Evolutionary conservation across 768 basidiomycete genomes (phyloP).

Genomic region (Bullera alba): DNA sequence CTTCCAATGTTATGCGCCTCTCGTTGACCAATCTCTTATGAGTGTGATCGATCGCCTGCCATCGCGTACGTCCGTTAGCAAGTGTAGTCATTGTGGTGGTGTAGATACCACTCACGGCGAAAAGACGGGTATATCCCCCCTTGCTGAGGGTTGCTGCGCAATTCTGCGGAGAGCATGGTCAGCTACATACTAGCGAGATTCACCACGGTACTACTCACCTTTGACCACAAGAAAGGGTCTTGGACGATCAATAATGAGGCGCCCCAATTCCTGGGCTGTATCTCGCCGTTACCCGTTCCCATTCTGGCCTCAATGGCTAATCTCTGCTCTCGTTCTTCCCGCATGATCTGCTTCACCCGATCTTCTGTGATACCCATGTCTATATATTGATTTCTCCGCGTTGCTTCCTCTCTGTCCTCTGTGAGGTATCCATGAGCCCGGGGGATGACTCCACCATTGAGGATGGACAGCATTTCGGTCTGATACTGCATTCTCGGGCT

Average conservation of each 20-base stretch:
- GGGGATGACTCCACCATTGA: conserved; percentile 22
- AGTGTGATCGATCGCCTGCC: conserved; percentile 9
- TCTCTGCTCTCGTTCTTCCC: conserved; percentile 3
- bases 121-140: conserved; percentile 7
- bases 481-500: conserved; percentile 15
- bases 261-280: conserved; percentile 38
- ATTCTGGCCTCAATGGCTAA: conserved; percentile 6
- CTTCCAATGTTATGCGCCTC: conserved; percentile 5
- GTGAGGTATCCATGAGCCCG: conserved; percentile 8
- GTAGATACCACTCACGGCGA: conserved; percentile 5
- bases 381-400: conserved; percentile 2
- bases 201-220: too few species aligned
- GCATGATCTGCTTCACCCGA: neutral
- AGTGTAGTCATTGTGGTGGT: neutral
- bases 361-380: neutral
- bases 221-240: conserved; percentile 43
- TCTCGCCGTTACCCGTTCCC: conserved; percentile 20
- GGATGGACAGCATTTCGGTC: conserved; percentile 19
- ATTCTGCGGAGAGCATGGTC: conserved; percentile 9
- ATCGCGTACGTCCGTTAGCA: neutral
- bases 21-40: conserved; percentile 3
- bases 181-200: neutral
- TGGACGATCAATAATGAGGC: conserved; percentile 36
- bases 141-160: conserved; percentile 16
- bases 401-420: conserved; percentile 5